phyloP scores from a whole-genome alignment of 805 yeast species.

The Starmerella apis region DNA sequence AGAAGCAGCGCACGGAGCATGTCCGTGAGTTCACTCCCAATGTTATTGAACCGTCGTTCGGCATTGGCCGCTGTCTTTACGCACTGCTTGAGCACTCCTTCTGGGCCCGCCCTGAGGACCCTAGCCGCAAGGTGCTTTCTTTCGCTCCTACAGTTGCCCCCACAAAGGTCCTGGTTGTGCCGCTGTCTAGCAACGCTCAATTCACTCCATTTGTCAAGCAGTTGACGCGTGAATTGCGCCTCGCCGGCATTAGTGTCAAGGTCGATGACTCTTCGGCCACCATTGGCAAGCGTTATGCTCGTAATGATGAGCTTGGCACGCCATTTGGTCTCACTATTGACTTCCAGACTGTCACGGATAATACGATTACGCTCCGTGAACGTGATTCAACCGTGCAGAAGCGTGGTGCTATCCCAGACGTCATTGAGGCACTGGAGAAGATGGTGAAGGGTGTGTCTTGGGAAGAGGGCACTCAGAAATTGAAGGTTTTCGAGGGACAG shows the following conservation, averaged over 20 bases:
- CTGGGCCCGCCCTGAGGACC: conserved; percentile 90
- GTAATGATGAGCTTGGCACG: conserved; percentile 97
- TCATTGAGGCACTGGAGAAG: conserved; percentile 57
- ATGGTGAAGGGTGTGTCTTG: conserved; percentile 68
- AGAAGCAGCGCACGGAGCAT: conserved; percentile 74
- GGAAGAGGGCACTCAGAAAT: conserved; percentile 70
- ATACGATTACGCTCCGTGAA: conserved; percentile 87
- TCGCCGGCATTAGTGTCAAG: conserved; percentile 81
- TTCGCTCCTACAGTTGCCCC: conserved; percentile 96
- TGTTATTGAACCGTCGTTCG: conserved; percentile 98
- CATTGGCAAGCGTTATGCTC: conserved; percentile 94
- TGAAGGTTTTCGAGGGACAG: conserved; percentile 66
- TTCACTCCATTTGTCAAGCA: conserved; percentile 63
- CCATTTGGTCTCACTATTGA: conserved; percentile 97
- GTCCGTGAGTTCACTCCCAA: conserved; percentile 92
- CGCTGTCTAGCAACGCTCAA: conserved; percentile 74
- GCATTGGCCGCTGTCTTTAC: conserved; percentile 95
- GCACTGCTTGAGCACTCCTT: conserved; percentile 85
- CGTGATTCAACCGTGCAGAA: conserved; percentile 95
- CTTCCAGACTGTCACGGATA: conserved; percentile 81
- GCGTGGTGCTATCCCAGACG: conserved; percentile 73
- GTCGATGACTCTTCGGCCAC: conserved; percentile 95
- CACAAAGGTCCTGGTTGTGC: conserved; percentile 90
- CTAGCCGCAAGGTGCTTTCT: conserved; percentile 79
- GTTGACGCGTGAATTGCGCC: conserved; percentile 61